Evolutionary conservation across 192 early-diverging fungal genomes (phyloP).

Genomic region (Rhizoclosmatium sp.): DNA sequence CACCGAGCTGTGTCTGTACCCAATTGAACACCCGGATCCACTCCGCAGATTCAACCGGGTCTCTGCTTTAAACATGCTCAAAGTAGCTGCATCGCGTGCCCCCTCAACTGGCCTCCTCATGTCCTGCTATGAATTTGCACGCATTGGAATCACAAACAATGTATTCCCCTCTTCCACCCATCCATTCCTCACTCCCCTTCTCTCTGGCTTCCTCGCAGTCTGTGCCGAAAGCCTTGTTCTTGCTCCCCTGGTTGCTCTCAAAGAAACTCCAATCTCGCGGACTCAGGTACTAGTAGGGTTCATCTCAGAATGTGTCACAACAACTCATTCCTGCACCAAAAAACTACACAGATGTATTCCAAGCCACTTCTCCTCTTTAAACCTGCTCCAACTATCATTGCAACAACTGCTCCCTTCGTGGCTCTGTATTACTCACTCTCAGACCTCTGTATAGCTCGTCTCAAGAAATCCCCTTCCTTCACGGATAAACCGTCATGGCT

Average conservation of each 20-base stretch:
- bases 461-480: neutral
- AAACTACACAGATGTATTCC: too few species aligned
- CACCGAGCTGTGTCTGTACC: slow-evolving; percentile 23
- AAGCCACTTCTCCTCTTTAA: neutral
- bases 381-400: neutral
- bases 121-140: slow-evolving; percentile 17
- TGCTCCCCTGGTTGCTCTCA: neutral
- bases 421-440: slow-evolving; percentile 9
- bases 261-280: neutral
- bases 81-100: neutral
- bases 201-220: neutral
- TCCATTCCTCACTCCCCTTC: slow-evolving; percentile 6
- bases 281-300: neutral
- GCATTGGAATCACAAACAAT: neutral
- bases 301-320: too few species aligned
- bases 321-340: too few species aligned
- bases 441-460: slow-evolving; percentile 3
- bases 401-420: slow-evolving; percentile 23
- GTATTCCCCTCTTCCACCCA: neutral
- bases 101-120: slow-evolving; percentile 26
- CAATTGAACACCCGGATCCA: slow-evolving; percentile 1
- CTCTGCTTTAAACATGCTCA: neutral
- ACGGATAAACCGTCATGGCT: neutral
- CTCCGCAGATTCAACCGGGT: neutral
- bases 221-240: slow-evolving; percentile 5